Base-by-base conservation (phyloP, 768 basidiomycete genomes). In the Kwoniella dejecticola region DNA sequence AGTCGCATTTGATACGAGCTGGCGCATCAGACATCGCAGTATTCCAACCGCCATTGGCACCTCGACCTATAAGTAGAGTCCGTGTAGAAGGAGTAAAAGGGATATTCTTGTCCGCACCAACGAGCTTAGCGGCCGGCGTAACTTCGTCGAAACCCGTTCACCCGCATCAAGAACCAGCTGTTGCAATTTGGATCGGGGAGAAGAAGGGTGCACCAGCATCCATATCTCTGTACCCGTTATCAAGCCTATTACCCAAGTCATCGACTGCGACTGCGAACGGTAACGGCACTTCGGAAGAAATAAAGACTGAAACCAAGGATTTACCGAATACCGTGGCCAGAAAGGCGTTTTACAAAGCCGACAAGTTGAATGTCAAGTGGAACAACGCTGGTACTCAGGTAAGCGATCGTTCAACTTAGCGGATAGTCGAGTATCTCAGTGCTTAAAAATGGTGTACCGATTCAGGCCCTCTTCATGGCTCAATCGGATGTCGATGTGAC, bases 401-500 rank as follows among this genome's bases (percentile, higher is more conserved):
- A 52, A 63, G 75, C 63, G 15, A 30, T 11, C 2, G 4, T 12
- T 10, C 15, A 7, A 36, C 15, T 15, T 15, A 36, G n/a, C n/a
- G n/a, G n/a, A n/a, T n/a, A n/a, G n/a, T n/a, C n/a, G n/a, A n/a
- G n/a, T n/a, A n/a, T n/a, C n/a, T n/a, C n/a, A n/a, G n/a, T n/a
- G n/a, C n/a, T n/a, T n/a, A n/a, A n/a, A n/a, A n/a, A n/a, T n/a
- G n/a, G n/a, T n/a, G n/a, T n/a, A n/a, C n/a, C n/a, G n/a, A 6
- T 47, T 21, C 45, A 79, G 77, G 79, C 76, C 1, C 82, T 99
- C 57, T 84, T 97, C 62, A 80, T 97, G 36, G 94, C 95, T 0
- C 91, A 94, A 74, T 95, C 94, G 3, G 96, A 99, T 71, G 94
- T 97, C 54, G 95, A 99, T 75, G 91, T 90, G 76, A 88, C 90